Percentiles rank a stretch among this genome's conserved stretches.
These are phyloP conservation scores for Rhizophora mangle DNA, from an alignment of 345 rosid species.

Conservation along the genomic window DNA sequence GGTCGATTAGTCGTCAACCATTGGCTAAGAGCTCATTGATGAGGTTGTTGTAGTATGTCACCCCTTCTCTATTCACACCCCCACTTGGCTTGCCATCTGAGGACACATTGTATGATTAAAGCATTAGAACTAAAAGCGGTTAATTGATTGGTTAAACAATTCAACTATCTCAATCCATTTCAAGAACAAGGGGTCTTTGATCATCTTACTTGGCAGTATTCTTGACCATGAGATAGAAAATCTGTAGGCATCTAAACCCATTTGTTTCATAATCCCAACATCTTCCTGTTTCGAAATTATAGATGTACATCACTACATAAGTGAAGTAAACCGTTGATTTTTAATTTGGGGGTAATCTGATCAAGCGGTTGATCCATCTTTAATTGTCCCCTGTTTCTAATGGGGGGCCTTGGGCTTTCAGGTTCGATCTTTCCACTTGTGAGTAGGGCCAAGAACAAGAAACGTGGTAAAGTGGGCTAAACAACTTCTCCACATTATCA, in stretches of 20 bases:
- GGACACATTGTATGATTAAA: too few relatives aligned
- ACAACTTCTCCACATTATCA: too few relatives aligned
- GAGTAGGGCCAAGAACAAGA: too few relatives aligned
- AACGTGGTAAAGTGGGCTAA: too few relatives aligned
- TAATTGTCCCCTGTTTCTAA: too few relatives aligned
- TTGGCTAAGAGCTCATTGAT: constrained; percentile 28
- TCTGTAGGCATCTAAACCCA: constrained; percentile 25
- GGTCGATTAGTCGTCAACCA: constrained; percentile 3
- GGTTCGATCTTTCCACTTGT: too few relatives aligned
- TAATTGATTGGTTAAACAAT: not conserved
- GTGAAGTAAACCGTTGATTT: not conserved
- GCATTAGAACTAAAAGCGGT: not conserved
- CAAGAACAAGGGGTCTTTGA: not conserved
- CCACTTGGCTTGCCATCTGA: constrained; percentile 22
- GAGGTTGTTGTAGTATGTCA: constrained; percentile 23
- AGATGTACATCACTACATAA: not conserved
- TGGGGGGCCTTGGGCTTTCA: too few relatives aligned
- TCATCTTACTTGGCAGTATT: constrained; percentile 23
- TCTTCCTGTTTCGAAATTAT: constrained; percentile 13
- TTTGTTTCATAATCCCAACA: constrained; percentile 22
- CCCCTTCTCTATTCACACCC: constrained; percentile 23
- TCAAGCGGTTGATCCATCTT: not conserved
- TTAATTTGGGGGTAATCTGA: not conserved
- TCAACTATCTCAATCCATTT: not conserved
- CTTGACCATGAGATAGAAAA: constrained; percentile 32